phyloP scores from a whole-genome alignment of 2,329 filamentous ascomycete genomes.

The Aspergillus sp. region DNA sequence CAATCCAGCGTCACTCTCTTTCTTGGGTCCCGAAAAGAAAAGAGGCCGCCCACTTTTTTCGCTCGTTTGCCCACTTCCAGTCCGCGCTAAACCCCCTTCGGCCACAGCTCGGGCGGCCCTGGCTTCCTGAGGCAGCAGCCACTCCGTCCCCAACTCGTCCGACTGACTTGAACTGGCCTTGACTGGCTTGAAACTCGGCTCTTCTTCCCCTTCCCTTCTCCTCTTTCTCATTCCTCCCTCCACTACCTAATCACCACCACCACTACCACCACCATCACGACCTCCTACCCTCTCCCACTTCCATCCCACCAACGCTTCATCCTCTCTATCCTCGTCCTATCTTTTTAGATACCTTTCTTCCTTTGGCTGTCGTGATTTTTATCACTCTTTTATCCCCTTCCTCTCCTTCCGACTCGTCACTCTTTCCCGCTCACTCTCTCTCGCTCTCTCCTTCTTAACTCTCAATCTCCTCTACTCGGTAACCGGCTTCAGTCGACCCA shows the following conservation, averaged over 20 bases:
- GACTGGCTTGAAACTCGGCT: not conserved
- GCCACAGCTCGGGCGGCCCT: not conserved
- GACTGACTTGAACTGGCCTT: no score
- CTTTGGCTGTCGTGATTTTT: conserved; percentile 3
- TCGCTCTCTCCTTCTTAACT: conserved; percentile 14
- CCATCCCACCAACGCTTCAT: not conserved
- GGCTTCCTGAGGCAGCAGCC: conserved; percentile 19
- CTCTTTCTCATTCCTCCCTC: conserved; percentile 11
- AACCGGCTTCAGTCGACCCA: conserved; percentile 18
- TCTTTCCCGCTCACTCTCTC: conserved; percentile 11
- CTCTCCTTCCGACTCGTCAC: conserved; percentile 14
- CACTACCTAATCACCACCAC: conserved; percentile 10
- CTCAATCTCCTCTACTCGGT: conserved; percentile 3
- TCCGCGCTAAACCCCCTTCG: not conserved
- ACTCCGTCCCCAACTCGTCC: conserved; percentile 5
- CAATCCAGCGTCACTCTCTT: not conserved
- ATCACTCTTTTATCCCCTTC: conserved; percentile 5
- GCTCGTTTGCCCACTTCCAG: conserved; percentile 1
- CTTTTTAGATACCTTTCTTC: not conserved
- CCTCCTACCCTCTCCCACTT: not conserved
- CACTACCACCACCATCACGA: conserved; percentile 6
- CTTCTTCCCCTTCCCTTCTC: conserved; percentile 10
- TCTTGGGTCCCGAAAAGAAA: not conserved
- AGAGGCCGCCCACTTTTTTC: not conserved
- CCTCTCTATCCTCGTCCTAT: conserved; percentile 2